phyloP scores from a whole-genome alignment of 2,329 filamentous ascomycete genomes.

The Fusarium brachygibbosum region DNA sequence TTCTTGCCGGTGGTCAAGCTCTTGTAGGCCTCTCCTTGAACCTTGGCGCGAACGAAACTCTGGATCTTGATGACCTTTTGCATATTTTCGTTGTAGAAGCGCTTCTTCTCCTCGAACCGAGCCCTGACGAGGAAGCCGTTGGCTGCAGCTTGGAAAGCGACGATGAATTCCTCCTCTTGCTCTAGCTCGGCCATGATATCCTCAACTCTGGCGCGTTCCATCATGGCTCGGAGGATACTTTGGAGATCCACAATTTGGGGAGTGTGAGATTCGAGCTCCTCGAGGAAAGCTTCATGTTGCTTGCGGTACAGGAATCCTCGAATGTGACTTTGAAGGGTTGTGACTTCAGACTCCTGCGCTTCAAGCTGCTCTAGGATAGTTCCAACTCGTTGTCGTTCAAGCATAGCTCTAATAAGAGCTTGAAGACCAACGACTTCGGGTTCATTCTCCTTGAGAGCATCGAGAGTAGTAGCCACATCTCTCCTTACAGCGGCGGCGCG shows the following conservation, averaged over 20 bases:
- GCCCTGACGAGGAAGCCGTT: slow-evolving; percentile 80
- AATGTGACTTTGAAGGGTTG: slow-evolving; percentile 74
- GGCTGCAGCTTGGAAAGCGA: slow-evolving; percentile 80
- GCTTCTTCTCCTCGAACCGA: slow-evolving; percentile 85
- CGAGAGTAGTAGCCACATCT: slow-evolving; percentile 63
- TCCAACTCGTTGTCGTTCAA: slow-evolving; percentile 65
- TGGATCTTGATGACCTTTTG: slow-evolving; percentile 99
- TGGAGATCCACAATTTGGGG: slow-evolving; percentile 79
- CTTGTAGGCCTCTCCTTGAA: slow-evolving; percentile 98
- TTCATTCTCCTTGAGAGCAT: slow-evolving; percentile 62
- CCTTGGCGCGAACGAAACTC: slow-evolving; percentile 93
- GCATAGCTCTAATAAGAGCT: slow-evolving; percentile 71
- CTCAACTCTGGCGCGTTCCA: slow-evolving; percentile 80
- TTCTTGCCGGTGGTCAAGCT: slow-evolving; percentile 96
- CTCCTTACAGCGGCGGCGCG: slow-evolving; percentile 69
- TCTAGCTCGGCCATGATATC: slow-evolving; percentile 82
- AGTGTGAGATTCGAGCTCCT: slow-evolving; percentile 77
- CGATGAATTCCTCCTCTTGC: slow-evolving; percentile 82
- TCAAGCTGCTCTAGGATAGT: slow-evolving; percentile 68
- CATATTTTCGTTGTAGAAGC: slow-evolving; percentile 96
- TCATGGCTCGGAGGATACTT: slow-evolving; percentile 81
- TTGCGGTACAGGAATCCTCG: slow-evolving; percentile 76
- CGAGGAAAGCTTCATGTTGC: slow-evolving; percentile 72
- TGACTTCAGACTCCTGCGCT: slow-evolving; percentile 68
- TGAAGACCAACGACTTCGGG: slow-evolving; percentile 66